A percentile compares a stretch with the other conserved stretches of the same genome.
Evolutionary conservation across 1,139 yeast species (phyloP).

Genomic region (Saccharomycopsis crataegensis): DNA sequence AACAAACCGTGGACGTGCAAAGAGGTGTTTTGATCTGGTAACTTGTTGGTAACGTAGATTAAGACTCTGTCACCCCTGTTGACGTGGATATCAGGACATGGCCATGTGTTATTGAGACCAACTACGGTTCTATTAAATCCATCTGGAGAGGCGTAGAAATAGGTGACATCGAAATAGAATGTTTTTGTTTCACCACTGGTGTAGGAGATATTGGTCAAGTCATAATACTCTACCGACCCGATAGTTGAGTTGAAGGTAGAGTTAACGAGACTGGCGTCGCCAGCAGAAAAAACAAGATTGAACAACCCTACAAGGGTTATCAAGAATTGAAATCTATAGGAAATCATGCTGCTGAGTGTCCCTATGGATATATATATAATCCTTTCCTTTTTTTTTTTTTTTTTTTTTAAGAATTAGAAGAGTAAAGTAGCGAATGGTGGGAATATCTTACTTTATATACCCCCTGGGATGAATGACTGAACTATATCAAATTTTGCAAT

Average conservation of each 20-base stretch:
- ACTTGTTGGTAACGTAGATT: constrained; percentile 50
- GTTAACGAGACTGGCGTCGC: constrained; percentile 3
- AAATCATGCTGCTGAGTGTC: neutral
- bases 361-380: neutral
- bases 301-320: neutral
- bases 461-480: too few species aligned
- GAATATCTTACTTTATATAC: too few species aligned
- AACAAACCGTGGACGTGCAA: constrained; percentile 74
- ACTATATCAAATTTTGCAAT: too few species aligned
- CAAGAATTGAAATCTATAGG: neutral
- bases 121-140: constrained; percentile 45
- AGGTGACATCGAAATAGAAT: constrained; percentile 39
- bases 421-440: too few species aligned
- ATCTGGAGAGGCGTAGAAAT: constrained; percentile 60
- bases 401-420: too few species aligned
- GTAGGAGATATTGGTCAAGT: constrained; percentile 3
- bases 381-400: neutral
- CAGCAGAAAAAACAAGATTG: neutral
- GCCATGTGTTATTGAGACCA: constrained; percentile 68
- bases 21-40: constrained; percentile 47
- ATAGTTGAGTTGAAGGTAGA: constrained; percentile 2
- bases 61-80: constrained; percentile 55
- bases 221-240: neutral
- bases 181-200: constrained; percentile 16
- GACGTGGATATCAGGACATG: constrained; percentile 62